Evolutionary conservation across 768 basidiomycete genomes (phyloP).

Genomic region (Glaciozyma antarctica): DNA sequence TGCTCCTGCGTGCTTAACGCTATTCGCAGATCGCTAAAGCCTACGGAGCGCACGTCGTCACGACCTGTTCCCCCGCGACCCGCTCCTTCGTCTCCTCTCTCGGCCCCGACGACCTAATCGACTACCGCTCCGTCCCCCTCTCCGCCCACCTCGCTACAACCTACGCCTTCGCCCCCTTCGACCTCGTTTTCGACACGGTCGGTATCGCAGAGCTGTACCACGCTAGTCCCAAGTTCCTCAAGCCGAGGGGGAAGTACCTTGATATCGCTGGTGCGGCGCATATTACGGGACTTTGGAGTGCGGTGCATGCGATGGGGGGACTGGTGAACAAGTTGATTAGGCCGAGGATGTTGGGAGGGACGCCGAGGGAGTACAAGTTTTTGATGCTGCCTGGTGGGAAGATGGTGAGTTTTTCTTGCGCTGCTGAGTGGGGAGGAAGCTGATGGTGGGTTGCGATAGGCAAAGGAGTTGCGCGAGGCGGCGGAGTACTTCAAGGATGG

Average conservation of each 20-base stretch:
- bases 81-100: conserved; percentile 12
- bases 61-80: conserved; percentile 23
- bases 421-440: no score
- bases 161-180: conserved; percentile 38
- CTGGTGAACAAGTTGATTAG: conserved; percentile 39
- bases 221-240: conserved; percentile 49
- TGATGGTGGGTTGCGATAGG: conserved; percentile 26
- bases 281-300: neutral
- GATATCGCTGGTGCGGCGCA: conserved; percentile 41
- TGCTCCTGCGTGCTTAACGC: neutral
- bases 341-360: conserved; percentile 52
- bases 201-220: conserved; percentile 43
- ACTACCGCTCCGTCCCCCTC: conserved; percentile 20
- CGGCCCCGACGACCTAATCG: conserved; percentile 7
- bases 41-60: conserved; percentile 22
- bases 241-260: conserved; percentile 44
- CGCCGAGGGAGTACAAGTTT: conserved; percentile 30
- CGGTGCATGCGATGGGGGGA: neutral
- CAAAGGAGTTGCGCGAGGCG: conserved; percentile 35
- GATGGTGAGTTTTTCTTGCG: neutral
- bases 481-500: conserved; percentile 44
- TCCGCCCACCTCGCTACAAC: neutral
- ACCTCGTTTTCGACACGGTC: conserved; percentile 52
- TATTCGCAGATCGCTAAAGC: conserved; percentile 12
- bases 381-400: neutral